These are phyloP conservation scores for Claviceps purpurea DNA, from an alignment of 2,329 filamentous ascomycete genomes.

Conservation along the genomic window DNA sequence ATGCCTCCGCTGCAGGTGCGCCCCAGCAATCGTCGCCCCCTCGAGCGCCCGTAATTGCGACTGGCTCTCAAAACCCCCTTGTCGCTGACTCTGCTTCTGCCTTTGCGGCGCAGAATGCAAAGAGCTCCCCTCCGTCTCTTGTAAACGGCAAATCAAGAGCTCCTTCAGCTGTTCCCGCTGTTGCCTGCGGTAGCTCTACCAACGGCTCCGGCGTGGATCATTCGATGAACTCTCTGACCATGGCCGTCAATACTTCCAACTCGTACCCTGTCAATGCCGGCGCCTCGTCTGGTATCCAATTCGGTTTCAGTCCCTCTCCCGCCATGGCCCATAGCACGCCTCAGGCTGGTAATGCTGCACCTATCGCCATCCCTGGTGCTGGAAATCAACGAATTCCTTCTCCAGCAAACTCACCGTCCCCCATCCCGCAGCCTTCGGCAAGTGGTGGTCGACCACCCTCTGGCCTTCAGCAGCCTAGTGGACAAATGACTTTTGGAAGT, in stretches of 20 bases:
- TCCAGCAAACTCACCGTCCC: conserved; percentile 78
- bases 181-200: conserved; percentile 47
- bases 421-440: conserved; percentile 77
- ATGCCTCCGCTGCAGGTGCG: conserved; percentile 54
- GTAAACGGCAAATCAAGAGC: conserved; percentile 74
- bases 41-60: conserved; percentile 46
- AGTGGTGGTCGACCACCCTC: conserved; percentile 80
- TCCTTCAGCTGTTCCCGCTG: conserved; percentile 54
- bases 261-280: conserved; percentile 65
- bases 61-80: conserved; percentile 40
- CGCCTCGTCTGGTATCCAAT: conserved; percentile 58
- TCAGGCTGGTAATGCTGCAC: conserved; percentile 39
- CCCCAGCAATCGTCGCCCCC: conserved; percentile 47
- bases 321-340: conserved; percentile 55
- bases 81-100: conserved; percentile 39
- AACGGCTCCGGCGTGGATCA: conserved; percentile 65
- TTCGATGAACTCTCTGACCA: conserved; percentile 79
- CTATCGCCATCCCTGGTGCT: conserved; percentile 46
- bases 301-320: conserved; percentile 60
- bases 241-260: conserved; percentile 68
- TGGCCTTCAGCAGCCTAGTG: conserved; percentile 52
- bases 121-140: conserved; percentile 56
- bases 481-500: conserved; percentile 69
- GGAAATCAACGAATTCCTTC: conserved; percentile 60
- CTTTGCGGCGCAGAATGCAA: conserved; percentile 41